Base-by-base conservation (phyloP, 495 filamentous ascomycete genomes). In the Diplogelasinospora grovesii region DNA sequence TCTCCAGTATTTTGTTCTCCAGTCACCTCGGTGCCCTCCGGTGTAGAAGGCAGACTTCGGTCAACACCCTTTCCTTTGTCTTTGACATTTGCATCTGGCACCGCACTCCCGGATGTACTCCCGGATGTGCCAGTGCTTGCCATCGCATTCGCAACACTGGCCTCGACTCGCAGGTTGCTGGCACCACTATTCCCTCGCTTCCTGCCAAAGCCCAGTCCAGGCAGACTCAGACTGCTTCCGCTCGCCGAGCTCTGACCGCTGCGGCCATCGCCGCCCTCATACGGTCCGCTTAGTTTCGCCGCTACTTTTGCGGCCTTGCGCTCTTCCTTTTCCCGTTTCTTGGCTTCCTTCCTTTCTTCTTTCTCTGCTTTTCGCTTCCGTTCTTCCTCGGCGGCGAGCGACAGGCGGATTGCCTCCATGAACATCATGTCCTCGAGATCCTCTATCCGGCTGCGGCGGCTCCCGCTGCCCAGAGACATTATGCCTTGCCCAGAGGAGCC, bases 351-450 rank as follows among this genome's bases (percentile, higher is more conserved):
- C 33, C 68, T 72, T 1, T 71, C 70, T 47, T 87, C 83, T 52
- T 92, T 89, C 35, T 92, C 86, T 22, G 83, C 83, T 51, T 83
- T 83, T 34, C 73, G 81, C 46, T 81, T 81, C 33, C 89, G 77
- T 30, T 96, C 89, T 52, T 98, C 92, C 53, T 98, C 92, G 22
- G 83, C 83, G 6, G 83, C 89, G 19, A 97, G 68, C 35, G 86
- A 93, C 32, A 95, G 62, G 22, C 92, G 71, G 38, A 98, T 90
- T 2, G 92, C 92, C 57, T 97, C 92, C 73, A 89, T 85, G 75
- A 96, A 86, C 92, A 98, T 98, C 70, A 97, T 86, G 33, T 95
- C 90, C 56, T 98, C 92, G 8, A 97, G 66, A 51, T 96, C 90
- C 30, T 93, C 86, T 38, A 92, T 71, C 31, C 87, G 70, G 35